Base-by-base conservation (phyloP, 371 early-diverging fungal genomes). In the Coemansia sp. region DNA sequence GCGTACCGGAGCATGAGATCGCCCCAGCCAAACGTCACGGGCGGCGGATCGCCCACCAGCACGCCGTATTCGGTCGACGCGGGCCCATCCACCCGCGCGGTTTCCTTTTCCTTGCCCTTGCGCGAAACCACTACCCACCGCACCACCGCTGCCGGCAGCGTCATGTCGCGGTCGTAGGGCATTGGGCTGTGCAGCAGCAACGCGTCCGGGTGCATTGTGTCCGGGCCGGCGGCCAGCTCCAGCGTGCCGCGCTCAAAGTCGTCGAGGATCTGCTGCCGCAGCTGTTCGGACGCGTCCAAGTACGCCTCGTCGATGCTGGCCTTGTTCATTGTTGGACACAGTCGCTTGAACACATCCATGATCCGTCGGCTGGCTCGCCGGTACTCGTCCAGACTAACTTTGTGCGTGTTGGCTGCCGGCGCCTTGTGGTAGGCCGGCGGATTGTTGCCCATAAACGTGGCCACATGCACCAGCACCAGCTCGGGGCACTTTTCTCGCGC, bases 351-450 rank as follows among this genome's bases (percentile, higher is more conserved):
- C 6, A 94, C 81, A 8, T 76, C 71, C 74, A 96, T 89, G 59
- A 95, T 88, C 41, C 79, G 77, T 47, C 79, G 80, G 36, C 89
- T 86, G 8, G 89, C 91, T 8, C 81, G 70, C 40, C 92, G 82
- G 76, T 92, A 93, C n/a, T 86, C 85, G 50, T 92, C 92, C 26
- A 97, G 77, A 2, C 90, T 89, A 12, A 92, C 94, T 76, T 98
- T 98, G 77, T 98, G 96, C 0, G 93, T 91, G 20, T 66, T 72
- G 9, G 81, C 82, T 33, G 78, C 69, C 14, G 92, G 92, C 2
- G 84, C 75, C n/a, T 77, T 68, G 58, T 93, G 83, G 65, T 96
- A 94, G 1, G 79, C 80, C 4, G 86, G 82, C 1, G 80, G 74
- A 6, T 90, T 88, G 16, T 84, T 86, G 7, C 78, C 80, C 3